These are phyloP conservation scores for Chytriomyces sp. DNA, from an alignment of 192 early-diverging fungal genomes.

Conservation along the genomic window DNA sequence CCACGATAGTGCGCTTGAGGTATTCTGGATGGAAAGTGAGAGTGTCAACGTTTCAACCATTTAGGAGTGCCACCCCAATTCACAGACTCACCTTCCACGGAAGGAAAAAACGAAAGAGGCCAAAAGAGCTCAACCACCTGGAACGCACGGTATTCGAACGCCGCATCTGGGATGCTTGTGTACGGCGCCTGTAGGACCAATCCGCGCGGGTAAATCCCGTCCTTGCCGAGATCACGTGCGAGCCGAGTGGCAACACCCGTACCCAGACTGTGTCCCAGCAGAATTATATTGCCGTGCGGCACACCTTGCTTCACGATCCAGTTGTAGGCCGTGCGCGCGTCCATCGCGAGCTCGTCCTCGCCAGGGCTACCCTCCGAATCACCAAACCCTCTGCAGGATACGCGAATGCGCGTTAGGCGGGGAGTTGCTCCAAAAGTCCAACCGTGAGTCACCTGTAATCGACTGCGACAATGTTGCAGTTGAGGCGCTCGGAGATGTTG, in stretches of 20 bases:
- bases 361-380: slow-evolving; percentile 48
- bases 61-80: slow-evolving; percentile 27
- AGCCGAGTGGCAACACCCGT: slow-evolving; percentile 41
- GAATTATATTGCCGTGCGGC: slow-evolving; percentile 36
- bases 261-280: slow-evolving; percentile 53
- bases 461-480: slow-evolving; percentile 50
- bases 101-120: slow-evolving; percentile 13
- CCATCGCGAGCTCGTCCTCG: slow-evolving; percentile 40
- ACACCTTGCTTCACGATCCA: slow-evolving; percentile 47
- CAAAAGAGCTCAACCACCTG: slow-evolving; percentile 11
- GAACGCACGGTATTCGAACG: slow-evolving; percentile 40
- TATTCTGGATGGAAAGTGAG: slow-evolving; percentile 25
- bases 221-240: slow-evolving; percentile 33
- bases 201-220: slow-evolving; percentile 35
- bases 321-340: slow-evolving; percentile 46
- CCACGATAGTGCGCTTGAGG: slow-evolving; percentile 37
- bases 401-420: too few relatives aligned
- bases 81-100: slow-evolving; percentile 10
- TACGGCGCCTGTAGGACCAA: slow-evolving; percentile 50
- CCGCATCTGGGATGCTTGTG: slow-evolving; percentile 48
- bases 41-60: slow-evolving; percentile 18
- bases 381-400: slow-evolving; percentile 49
- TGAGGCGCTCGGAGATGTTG: slow-evolving; percentile 9
- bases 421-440: background rate
- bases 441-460: slow-evolving; percentile 42